These are phyloP conservation scores for Rhododendron mucronatum DNA, from an alignment of 148 eudicot species.

Conservation along the genomic window DNA sequence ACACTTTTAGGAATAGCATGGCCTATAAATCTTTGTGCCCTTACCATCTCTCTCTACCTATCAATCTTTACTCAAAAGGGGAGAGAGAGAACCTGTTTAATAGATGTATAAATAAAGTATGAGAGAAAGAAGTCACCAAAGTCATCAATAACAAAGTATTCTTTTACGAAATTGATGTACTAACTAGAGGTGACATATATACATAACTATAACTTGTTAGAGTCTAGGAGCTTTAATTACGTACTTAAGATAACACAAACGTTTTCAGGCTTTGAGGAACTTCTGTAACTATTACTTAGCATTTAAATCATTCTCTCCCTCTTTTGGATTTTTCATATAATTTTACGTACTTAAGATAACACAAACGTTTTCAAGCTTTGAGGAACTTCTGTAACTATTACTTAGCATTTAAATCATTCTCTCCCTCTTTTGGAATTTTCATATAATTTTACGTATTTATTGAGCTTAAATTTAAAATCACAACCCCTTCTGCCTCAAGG, in stretches of 20 bases:
- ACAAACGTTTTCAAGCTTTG: not conserved
- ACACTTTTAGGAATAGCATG: not conserved
- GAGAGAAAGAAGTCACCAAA: not conserved
- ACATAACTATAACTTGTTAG: not conserved
- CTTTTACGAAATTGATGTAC: not conserved
- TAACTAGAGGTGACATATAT: not conserved
- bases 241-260: not conserved
- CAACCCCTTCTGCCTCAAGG: not conserved
- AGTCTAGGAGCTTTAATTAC: not conserved
- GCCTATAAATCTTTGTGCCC: not conserved
- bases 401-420: not conserved
- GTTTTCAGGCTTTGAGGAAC: not conserved
- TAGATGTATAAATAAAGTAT: not conserved
- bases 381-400: not conserved
- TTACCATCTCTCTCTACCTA: not conserved
- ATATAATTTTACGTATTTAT: not conserved
- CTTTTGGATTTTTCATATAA: not conserved
- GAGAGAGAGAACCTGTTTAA: not conserved
- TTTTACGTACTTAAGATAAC: not conserved
- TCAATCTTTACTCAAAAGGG: not conserved
- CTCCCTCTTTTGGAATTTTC: not conserved
- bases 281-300: not conserved
- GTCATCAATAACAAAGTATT: not conserved
- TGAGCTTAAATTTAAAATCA: not conserved
- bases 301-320: not conserved